A percentile compares a stretch with the other conserved stretches of the same genome.
Evolutionary conservation across 1,284 basidiomycete species (phyloP).

Genomic region (Microbotryomycetes sp.): DNA sequence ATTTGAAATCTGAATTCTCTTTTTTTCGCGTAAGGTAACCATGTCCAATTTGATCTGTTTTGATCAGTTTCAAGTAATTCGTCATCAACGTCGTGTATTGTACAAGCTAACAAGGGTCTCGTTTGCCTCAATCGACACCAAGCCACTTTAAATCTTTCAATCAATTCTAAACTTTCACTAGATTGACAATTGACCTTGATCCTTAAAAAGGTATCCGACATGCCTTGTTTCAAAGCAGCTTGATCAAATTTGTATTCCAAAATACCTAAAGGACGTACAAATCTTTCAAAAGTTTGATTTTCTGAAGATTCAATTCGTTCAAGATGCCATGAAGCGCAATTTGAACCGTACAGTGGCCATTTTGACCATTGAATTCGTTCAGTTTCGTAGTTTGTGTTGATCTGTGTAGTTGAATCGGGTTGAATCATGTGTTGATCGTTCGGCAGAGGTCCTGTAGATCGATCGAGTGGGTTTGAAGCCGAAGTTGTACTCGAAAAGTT

Average conservation of each 20-base stretch:
- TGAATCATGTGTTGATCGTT: too few species aligned
- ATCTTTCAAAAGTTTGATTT: too few species aligned
- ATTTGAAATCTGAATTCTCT: too few species aligned
- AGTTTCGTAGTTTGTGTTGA: too few species aligned
- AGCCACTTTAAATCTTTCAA: conserved; percentile 3
- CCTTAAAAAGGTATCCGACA: conserved; percentile 16
- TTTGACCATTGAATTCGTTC: conserved; percentile 4
- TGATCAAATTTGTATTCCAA: conserved; percentile 25
- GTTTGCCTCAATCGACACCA: conserved; percentile 12
- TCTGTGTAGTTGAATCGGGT: too few species aligned
- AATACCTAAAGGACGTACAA: conserved; percentile 9
- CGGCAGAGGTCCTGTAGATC: too few species aligned
- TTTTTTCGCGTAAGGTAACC: too few species aligned
- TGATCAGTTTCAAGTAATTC: neutral
- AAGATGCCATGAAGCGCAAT: neutral
- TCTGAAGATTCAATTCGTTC: too few species aligned
- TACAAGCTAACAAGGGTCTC: conserved; percentile 11
- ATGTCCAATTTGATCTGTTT: neutral
- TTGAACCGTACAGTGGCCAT: conserved; percentile 14
- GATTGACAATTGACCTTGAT: neutral
- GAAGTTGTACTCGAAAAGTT: too few species aligned
- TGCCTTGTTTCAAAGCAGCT: neutral
- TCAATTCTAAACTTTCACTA: neutral
- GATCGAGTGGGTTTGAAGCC: too few species aligned
- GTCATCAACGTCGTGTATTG: neutral